phyloP scores from a whole-genome alignment of 139 green algal genomes.

The Zygnema cylindricum region DNA sequence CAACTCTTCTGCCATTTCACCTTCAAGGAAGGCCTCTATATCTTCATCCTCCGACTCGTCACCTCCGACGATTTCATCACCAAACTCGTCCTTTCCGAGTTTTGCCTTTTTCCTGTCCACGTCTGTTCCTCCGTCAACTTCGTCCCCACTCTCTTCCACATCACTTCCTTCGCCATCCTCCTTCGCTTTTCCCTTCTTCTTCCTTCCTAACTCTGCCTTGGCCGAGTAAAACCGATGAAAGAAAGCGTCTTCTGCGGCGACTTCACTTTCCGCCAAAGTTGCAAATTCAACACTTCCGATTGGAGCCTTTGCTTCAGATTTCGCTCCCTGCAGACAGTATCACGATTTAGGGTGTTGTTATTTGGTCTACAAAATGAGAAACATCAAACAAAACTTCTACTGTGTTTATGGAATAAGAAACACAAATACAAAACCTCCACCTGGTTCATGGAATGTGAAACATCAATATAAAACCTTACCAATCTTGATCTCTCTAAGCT shows the following conservation, averaged over 20 bases:
- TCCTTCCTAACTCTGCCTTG: background rate
- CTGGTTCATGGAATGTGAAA: no score
- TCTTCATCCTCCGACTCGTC: slow-evolving; percentile 9
- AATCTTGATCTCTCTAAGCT: no score
- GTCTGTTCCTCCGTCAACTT: slow-evolving; percentile 2
- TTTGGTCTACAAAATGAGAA: no score
- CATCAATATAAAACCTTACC: no score
- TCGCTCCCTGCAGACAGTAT: no score
- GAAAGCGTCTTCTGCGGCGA: slow-evolving; percentile 81
- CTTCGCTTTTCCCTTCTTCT: slow-evolving; percentile 10
- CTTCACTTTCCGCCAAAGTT: slow-evolving; percentile 71
- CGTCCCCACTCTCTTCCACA: slow-evolving; percentile 28
- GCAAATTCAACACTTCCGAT: slow-evolving; percentile 71
- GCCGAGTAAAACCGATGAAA: slow-evolving; percentile 81
- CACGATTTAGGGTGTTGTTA: no score
- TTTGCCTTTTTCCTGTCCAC: no score
- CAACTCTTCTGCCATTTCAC: background rate
- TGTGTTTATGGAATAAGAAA: no score
- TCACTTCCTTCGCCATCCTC: slow-evolving; percentile 51
- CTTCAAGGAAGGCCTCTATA: slow-evolving; percentile 19
- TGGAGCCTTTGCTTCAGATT: background rate
- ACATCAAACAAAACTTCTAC: no score
- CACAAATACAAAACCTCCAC: no score
- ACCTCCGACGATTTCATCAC: background rate
- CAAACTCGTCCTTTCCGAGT: no score